These are phyloP conservation scores for Batkoa obscura DNA, from an alignment of 371 early-diverging fungal genomes.

Conservation along the genomic window DNA sequence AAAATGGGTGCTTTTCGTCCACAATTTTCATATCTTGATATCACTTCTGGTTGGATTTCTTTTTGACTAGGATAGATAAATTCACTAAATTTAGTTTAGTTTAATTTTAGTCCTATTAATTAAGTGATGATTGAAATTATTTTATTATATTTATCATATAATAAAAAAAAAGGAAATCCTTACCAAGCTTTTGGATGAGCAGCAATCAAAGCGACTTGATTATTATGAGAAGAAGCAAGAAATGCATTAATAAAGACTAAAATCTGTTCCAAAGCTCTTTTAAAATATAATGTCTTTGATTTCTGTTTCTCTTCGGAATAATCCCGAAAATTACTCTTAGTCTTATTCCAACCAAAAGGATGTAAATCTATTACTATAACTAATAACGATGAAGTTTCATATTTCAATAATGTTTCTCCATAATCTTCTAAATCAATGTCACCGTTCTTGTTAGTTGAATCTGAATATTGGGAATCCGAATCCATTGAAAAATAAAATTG, in stretches of 20 bases:
- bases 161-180: neutral
- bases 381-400: too few relatives aligned
- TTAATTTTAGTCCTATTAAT: neutral
- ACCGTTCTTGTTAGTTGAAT: too few relatives aligned
- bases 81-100: neutral
- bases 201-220: conserved; percentile 1
- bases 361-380: conserved; percentile 4
- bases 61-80: neutral
- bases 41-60: neutral
- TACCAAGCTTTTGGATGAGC: conserved; percentile 3
- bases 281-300: too few relatives aligned
- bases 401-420: too few relatives aligned
- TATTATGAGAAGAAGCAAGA: neutral
- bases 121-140: too few relatives aligned
- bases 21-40: neutral
- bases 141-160: too few relatives aligned
- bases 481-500: too few relatives aligned
- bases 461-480: too few relatives aligned
- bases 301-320: neutral
- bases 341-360: neutral
- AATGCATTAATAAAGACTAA: conserved; percentile 1
- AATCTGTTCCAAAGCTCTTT: neutral
- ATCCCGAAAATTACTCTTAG: neutral
- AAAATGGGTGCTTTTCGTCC: too few relatives aligned
- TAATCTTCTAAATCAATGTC: too few relatives aligned